Evolutionary conservation across 768 basidiomycete species (phyloP), one percentile per base, ranked within the genome.

Genomic region (Phanerochaete carnosa): DNA sequence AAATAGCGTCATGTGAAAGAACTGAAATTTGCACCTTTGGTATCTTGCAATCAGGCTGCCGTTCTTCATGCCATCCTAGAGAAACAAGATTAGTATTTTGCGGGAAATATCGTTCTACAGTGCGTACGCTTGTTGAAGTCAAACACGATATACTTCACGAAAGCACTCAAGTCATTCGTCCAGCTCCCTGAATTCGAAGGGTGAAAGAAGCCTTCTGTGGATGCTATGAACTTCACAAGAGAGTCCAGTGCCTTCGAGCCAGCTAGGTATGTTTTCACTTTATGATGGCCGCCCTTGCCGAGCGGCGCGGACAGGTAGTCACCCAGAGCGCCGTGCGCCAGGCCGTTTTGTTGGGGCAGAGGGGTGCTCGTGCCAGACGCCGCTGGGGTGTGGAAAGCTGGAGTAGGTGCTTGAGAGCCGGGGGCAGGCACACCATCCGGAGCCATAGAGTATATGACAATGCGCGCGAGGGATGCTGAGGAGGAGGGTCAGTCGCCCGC

Each of bases 151-250:
- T 86, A 88, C 69, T 93, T 92, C 72, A 94, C 83, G 77, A 97
- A 95, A 9, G 89, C 90, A 59, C 84, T 89, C 65, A 94, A 75
- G 76, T 90, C 88, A 55, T 80, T 75, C 3, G 92, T 92, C 89
- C 92, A 94, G 12, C 82, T 78, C 9, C 93, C 93, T 1, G 90
- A 90, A 68, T 93, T 94, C 11, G 88, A 88, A 0, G 94, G 94
- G 70, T 95, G 94, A 75, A 95, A 96, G 76, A 94, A 94, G 58
- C 87, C 87, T 72, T 96, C 94, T 28, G 87, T 90, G 5, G 92
- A 92, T 7, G 90, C 90, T 65, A 96, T 86, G 62, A 96, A 76
- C 71, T 88, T 88, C 12, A 85, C 86, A n/a, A 96, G 75, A 8
- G 92, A 90, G 70, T 95, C 93, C 58, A 96, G 75, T 3, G 94